These are phyloP conservation scores for Copromyces sp. DNA, from an alignment of 495 filamentous ascomycete species.

Conservation along the genomic window DNA sequence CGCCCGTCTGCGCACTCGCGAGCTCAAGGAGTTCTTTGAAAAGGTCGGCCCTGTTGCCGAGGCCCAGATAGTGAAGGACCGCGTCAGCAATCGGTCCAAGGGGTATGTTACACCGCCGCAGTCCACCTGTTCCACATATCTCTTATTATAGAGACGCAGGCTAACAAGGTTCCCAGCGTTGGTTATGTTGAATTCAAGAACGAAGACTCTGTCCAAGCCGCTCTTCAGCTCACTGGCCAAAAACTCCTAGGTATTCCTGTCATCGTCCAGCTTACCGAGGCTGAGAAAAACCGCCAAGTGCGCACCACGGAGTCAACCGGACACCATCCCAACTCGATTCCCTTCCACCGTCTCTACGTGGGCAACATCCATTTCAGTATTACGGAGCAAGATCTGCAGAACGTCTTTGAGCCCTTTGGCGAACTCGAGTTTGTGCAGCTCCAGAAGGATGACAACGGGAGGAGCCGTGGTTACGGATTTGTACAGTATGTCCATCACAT, in stretches of 20 bases:
- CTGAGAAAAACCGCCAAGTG: conserved; percentile 97
- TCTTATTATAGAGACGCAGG: conserved; percentile 1
- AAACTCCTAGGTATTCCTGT: conserved; percentile 97
- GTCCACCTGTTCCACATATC: neutral
- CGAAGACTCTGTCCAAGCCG: conserved; percentile 85
- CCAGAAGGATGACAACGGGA: conserved; percentile 85
- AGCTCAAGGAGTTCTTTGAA: conserved; percentile 92
- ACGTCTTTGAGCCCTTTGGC: conserved; percentile 96
- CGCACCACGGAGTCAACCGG: conserved; percentile 65
- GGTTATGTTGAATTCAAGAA: conserved; percentile 99
- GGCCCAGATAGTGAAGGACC: conserved; percentile 98
- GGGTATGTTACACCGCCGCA: conserved; percentile 53
- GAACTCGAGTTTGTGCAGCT: conserved; percentile 96
- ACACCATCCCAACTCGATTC: conserved; percentile 58
- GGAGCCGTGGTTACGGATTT: conserved; percentile 95
- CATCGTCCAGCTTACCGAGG: conserved; percentile 96
- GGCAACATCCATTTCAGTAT: conserved; percentile 99
- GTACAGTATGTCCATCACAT: conserved; percentile 69
- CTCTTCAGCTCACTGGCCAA: conserved; percentile 97
- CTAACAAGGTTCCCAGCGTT: conserved; percentile 54
- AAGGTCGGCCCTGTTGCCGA: conserved; percentile 94
- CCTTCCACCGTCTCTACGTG: conserved; percentile 97
- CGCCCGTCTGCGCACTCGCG: conserved; percentile 80
- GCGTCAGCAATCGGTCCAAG: conserved; percentile 93
- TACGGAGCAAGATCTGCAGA: conserved; percentile 90